phyloP scores from a whole-genome alignment of 306 rosid species.

The Acacia crassicarpa region DNA sequence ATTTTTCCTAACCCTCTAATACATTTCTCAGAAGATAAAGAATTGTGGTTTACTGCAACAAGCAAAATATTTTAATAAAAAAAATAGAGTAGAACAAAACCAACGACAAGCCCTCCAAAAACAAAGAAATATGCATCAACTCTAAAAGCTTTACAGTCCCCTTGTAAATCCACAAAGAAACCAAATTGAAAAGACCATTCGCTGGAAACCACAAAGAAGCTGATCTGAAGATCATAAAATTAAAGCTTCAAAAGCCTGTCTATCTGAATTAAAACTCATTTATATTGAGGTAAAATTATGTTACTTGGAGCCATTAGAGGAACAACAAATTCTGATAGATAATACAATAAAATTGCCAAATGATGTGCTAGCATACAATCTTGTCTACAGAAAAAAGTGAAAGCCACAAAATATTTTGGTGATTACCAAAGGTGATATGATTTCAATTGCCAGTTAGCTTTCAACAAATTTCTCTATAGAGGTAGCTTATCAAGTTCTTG shows the following conservation, averaged over 20 bases:
- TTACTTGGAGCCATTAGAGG: not conserved
- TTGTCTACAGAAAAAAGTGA: not conserved
- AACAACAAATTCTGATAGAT: not conserved
- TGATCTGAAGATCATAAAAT: not conserved
- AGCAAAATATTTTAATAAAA: not conserved
- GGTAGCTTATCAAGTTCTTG: not conserved
- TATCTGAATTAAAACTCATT: not conserved
- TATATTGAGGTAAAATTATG: not conserved
- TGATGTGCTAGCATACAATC: not conserved
- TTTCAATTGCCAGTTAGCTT: not conserved
- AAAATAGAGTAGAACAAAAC: not conserved
- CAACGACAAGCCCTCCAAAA: not conserved
- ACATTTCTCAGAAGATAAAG: not conserved
- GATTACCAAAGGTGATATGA: not conserved
- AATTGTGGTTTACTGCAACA: not conserved
- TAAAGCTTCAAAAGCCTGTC: not conserved
- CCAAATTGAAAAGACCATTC: not conserved
- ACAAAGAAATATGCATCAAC: not conserved
- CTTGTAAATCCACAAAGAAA: not conserved
- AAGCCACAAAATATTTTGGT: not conserved
- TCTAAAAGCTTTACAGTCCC: not conserved
- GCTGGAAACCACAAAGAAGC: not conserved
- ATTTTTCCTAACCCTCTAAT: not conserved
- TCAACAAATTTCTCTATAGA: conserved; percentile 1
- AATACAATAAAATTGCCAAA: not conserved